Percentiles rank a stretch among this genome's conserved stretches.
Evolutionary conservation across 768 basidiomycete species (phyloP).

Genomic region (Collybia mongolica): DNA sequence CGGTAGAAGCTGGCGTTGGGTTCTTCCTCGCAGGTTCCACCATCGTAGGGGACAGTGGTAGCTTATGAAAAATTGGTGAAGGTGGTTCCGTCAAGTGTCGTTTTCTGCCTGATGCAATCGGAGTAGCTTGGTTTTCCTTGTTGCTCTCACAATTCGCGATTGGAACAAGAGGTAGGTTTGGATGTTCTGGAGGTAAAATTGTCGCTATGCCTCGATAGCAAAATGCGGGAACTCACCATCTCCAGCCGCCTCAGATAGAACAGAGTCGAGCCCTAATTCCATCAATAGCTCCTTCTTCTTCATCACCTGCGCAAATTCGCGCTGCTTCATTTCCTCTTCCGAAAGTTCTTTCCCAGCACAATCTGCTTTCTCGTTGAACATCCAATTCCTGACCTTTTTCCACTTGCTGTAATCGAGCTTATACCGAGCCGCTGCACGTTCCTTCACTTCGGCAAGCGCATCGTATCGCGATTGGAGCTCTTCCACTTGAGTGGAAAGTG

Average conservation of each 20-base stretch:
- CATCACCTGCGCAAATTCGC: slow-evolving; percentile 15
- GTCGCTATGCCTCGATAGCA: neutral
- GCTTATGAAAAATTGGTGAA: neutral
- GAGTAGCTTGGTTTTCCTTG: slow-evolving; percentile 24
- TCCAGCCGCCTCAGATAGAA: slow-evolving; percentile 2
- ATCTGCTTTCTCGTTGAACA: slow-evolving; percentile 32
- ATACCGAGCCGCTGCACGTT: slow-evolving; percentile 45
- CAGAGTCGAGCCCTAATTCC: slow-evolving; percentile 18
- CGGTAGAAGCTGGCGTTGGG: slow-evolving; percentile 3
- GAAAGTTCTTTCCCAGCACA: slow-evolving; percentile 24
- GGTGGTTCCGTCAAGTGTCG: slow-evolving; percentile 1
- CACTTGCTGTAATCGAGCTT: slow-evolving; percentile 54
- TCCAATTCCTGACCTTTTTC: slow-evolving; percentile 42
- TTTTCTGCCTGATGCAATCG: slow-evolving; percentile 9
- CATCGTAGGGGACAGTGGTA: slow-evolving; percentile 1
- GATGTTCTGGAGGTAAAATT: neutral
- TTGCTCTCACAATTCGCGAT: slow-evolving; percentile 16
- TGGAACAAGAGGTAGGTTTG: slow-evolving; percentile 21
- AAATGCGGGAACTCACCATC: neutral
- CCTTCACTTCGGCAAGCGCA: slow-evolving; percentile 38
- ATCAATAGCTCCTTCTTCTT: slow-evolving; percentile 21
- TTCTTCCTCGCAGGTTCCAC: slow-evolving; percentile 4
- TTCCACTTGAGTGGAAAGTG: slow-evolving; percentile 24
- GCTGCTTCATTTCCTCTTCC: slow-evolving; percentile 24
- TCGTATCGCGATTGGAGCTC: slow-evolving; percentile 43